Evolutionary conservation across 805 yeast genomes (phyloP).

Genomic region (Cyberlindnera meyerae): DNA sequence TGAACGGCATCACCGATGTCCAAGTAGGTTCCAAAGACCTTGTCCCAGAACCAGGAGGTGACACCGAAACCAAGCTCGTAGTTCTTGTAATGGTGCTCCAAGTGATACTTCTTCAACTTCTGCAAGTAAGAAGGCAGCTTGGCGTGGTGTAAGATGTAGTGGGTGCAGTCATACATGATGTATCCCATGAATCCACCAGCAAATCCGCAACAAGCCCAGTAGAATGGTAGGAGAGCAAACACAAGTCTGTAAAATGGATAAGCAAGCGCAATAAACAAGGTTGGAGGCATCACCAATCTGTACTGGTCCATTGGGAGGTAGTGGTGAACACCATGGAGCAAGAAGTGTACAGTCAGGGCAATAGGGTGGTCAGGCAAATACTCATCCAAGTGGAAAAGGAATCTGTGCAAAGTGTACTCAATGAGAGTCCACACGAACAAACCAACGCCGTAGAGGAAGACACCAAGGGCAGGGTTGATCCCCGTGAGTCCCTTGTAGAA

Average conservation of each 20-base stretch:
- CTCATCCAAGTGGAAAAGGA: slow-evolving; percentile 86
- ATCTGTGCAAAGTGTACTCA: slow-evolving; percentile 85
- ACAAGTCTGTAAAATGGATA: slow-evolving; percentile 80
- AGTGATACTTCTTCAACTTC: slow-evolving; percentile 79
- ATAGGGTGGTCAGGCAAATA: slow-evolving; percentile 75
- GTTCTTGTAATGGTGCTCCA: slow-evolving; percentile 97
- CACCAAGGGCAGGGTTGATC: slow-evolving; percentile 38
- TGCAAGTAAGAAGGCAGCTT: slow-evolving; percentile 73
- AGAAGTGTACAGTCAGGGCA: slow-evolving; percentile 78
- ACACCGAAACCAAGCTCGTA: slow-evolving; percentile 97
- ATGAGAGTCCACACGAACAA: slow-evolving; percentile 88
- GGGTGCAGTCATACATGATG: slow-evolving; percentile 88
- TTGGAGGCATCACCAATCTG: slow-evolving; percentile 95
- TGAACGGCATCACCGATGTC: slow-evolving; percentile 28
- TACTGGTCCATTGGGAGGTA: slow-evolving; percentile 94
- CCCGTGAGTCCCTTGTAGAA: slow-evolving; percentile 55
- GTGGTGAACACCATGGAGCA: slow-evolving; percentile 95
- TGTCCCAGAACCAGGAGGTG: slow-evolving; percentile 91
- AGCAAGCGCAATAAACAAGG: slow-evolving; percentile 66
- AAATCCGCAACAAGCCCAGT: slow-evolving; percentile 85
- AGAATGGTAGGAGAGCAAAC: slow-evolving; percentile 69
- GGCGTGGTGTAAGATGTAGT: slow-evolving; percentile 88
- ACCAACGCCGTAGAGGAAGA: slow-evolving; percentile 70
- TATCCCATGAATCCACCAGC: slow-evolving; percentile 97
- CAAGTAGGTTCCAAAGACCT: slow-evolving; percentile 78